These are phyloP conservation scores for Primulina eburnea DNA, from an alignment of 257 asterid genomes.

Conservation along the genomic window DNA sequence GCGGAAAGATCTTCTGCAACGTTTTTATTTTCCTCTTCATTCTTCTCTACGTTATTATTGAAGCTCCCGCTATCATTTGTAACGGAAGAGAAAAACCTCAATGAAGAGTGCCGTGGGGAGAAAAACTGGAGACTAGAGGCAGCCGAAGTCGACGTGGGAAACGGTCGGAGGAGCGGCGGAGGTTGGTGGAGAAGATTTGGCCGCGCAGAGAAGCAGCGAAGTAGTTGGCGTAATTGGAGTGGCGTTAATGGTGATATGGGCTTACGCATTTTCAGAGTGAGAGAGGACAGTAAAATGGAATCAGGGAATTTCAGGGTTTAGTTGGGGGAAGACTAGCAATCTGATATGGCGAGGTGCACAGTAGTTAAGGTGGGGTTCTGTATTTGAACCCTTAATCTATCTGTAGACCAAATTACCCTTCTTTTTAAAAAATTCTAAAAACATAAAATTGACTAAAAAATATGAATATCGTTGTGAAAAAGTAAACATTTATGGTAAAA, in stretches of 20 bases:
- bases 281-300: constrained; percentile 8
- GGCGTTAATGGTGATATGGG: constrained; percentile 37
- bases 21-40: constrained; percentile 36
- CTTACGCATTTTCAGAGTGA: constrained; percentile 54
- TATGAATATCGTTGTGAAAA: no score
- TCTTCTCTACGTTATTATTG: constrained; percentile 17
- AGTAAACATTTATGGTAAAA: no score
- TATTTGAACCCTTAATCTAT: no score
- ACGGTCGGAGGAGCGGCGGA: constrained; percentile 16
- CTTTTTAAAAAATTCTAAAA: no score
- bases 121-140: constrained; percentile 7
- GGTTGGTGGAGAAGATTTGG: constrained; percentile 23
- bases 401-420: no score
- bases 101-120: constrained; percentile 14
- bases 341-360: constrained; percentile 21
- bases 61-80: constrained; percentile 4
- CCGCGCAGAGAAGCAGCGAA: constrained; percentile 37
- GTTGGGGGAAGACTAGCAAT: constrained; percentile 13
- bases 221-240: constrained; percentile 45
- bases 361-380: constrained; percentile 7
- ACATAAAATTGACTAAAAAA: no score
- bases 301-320: constrained; percentile 32
- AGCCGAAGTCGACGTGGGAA: constrained; percentile 17
- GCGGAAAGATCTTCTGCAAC: constrained; percentile 40
- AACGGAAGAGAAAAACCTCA: constrained; percentile 45